Percentiles rank a stretch among this genome's conserved stretches.
These are phyloP conservation scores for Dactylellina cionopaga DNA, from an alignment of 2,329 filamentous ascomycete species.

Conservation along the genomic window DNA sequence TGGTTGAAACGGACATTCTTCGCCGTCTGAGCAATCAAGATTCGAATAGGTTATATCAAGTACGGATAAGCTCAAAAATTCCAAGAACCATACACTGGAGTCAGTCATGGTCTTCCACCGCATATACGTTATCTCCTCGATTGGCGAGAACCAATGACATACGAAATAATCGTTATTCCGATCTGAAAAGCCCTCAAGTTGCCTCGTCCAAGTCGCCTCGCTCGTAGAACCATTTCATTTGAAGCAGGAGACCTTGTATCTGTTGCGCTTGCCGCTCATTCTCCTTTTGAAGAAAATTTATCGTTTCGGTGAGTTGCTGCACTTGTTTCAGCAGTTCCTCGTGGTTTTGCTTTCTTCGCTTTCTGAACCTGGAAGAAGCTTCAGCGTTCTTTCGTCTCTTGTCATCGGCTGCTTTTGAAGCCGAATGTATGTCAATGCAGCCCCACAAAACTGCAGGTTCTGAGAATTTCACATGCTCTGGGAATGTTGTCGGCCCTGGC, in stretches of 20 bases:
- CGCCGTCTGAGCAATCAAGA: not conserved
- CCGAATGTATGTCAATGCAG: too few relatives aligned
- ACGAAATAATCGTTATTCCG: conserved; percentile 1
- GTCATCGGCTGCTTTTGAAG: too few relatives aligned
- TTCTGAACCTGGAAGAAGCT: too few relatives aligned
- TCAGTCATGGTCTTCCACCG: not conserved
- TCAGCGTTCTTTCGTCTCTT: too few relatives aligned
- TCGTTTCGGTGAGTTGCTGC: too few relatives aligned
- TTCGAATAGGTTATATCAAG: not conserved
- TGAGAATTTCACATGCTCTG: not conserved
- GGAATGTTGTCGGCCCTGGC: not conserved
- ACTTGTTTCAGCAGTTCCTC: too few relatives aligned
- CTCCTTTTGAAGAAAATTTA: too few relatives aligned
- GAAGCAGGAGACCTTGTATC: too few relatives aligned
- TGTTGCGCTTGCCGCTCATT: too few relatives aligned
- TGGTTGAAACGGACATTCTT: not conserved
- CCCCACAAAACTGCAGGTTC: too few relatives aligned
- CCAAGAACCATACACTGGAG: not conserved
- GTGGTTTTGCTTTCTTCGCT: too few relatives aligned
- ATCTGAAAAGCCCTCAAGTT: not conserved
- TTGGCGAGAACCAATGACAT: conserved; percentile 1
- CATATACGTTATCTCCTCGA: not conserved
- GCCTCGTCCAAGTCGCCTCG: not conserved
- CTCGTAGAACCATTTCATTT: too few relatives aligned
- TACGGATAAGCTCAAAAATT: not conserved